Evolutionary conservation across 768 basidiomycete species (phyloP), one percentile per base, ranked within the genome.

Genomic region (Mycena maculata): DNA sequence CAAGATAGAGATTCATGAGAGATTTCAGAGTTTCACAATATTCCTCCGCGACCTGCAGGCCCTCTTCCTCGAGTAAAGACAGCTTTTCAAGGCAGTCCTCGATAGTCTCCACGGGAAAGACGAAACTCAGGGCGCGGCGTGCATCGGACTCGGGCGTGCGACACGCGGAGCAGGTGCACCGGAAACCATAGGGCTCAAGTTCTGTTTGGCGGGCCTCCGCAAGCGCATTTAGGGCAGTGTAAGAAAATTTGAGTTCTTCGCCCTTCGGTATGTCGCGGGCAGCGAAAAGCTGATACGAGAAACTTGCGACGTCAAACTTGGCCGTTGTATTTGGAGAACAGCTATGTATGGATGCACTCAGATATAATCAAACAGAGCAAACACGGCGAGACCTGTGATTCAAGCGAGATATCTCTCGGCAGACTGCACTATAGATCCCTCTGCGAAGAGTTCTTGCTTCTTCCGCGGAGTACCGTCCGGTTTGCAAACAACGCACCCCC

Each of bases 91-190:
- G 49, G 27, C 67, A 54, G 49, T 60, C 62, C 7, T 52, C 55
- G 28, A 56, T 27, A 25, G 33, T 56, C 8, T 30, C 1, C 30
- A 45, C 39, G 20, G 13, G 6, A 11, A 63, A 20, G 39, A 39
- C 41, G 20, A 38, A 13, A 42, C 50, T 39, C 6, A 23, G 33
- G 13, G 54, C 44, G 31, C 68, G 64, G 3, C 55, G 59, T 1
- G 23, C 39, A 27, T 70, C 64, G 44, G 60, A 62, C 28, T 31
- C 23, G 22, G 54, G 49, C n/a, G 75, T 67, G 44, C 48, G 41
- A 63, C 81, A 82, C 12, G 75, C 68, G n/a, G 52, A n/a, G 65
- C 81, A 83, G n/a, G 71, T 60, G 70, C 82, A 83, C 13, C 54
- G 53, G 65, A 83, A 71, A 1, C 72, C 76, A 65, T 81, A 81